phyloP scores from a whole-genome alignment of 1,139 yeast genomes.

The Kluyveromyces sp. region DNA sequence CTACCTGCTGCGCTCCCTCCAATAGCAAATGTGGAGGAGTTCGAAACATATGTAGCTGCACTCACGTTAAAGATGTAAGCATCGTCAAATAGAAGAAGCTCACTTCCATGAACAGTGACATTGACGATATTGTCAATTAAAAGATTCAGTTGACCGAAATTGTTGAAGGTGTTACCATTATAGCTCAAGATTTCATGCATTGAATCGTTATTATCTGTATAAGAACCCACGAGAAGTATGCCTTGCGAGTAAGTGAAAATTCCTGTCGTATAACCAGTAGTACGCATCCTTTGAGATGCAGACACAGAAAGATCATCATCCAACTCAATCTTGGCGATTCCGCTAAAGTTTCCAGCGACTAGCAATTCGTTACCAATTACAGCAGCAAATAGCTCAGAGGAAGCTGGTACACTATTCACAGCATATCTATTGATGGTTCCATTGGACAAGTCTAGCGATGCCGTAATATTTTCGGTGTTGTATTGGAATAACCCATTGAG shows the following conservation, averaged over 20 bases:
- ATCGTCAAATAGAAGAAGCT: slow-evolving; percentile 23
- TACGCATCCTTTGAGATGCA: slow-evolving; percentile 10
- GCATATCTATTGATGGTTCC: slow-evolving; percentile 65
- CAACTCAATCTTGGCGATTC: slow-evolving; percentile 19
- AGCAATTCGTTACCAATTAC: slow-evolving; percentile 20
- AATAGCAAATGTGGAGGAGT: slow-evolving; percentile 24
- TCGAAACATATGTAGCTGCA: slow-evolving; percentile 13
- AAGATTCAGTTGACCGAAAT: slow-evolving; percentile 17
- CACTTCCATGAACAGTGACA: slow-evolving; percentile 23
- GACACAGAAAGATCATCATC: slow-evolving; percentile 13
- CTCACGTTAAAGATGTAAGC: slow-evolving; percentile 22
- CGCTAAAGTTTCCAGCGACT: slow-evolving; percentile 23
- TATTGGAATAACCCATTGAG: slow-evolving; percentile 81
- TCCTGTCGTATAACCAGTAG: slow-evolving; percentile 17
- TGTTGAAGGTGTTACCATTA: slow-evolving; percentile 27
- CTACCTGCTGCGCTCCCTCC: slow-evolving; percentile 28
- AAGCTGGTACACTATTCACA: slow-evolving; percentile 35
- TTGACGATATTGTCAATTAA: slow-evolving; percentile 17
- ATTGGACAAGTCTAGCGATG: slow-evolving; percentile 45
- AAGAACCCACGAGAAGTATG: slow-evolving; percentile 20
- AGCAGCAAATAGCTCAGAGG: slow-evolving; percentile 25
- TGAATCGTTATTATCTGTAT: slow-evolving; percentile 11
- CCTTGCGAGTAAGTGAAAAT: slow-evolving; percentile 20
- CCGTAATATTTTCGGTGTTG: slow-evolving; percentile 60
- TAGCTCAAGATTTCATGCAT: slow-evolving; percentile 14